phyloP scores from a whole-genome alignment of 768 basidiomycete genomes.

The Mrakia frigida region DNA sequence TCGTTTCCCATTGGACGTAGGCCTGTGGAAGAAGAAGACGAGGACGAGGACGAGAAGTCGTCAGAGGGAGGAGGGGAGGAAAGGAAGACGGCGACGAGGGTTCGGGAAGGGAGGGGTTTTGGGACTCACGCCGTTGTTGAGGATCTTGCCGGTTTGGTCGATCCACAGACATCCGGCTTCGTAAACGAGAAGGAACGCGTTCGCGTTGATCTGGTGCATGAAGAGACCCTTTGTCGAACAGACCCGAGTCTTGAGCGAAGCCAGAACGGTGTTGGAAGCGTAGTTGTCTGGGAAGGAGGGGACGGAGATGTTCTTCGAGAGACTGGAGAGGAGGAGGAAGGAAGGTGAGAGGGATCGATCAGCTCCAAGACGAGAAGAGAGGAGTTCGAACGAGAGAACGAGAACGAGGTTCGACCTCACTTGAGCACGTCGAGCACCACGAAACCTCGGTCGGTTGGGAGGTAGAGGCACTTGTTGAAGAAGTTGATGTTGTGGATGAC shows the following conservation, averaged over 20 bases:
- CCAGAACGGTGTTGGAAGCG: not conserved
- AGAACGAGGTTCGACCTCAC: constrained; percentile 24
- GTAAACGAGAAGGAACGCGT: constrained; percentile 19
- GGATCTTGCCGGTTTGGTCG: constrained; percentile 1
- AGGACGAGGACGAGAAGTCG: too few species aligned
- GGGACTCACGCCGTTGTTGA: constrained; percentile 26
- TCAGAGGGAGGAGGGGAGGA: too few species aligned
- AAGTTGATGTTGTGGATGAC: constrained; percentile 16
- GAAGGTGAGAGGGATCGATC: not conserved
- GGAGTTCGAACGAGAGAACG: not conserved
- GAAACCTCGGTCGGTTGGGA: constrained; percentile 25
- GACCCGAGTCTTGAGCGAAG: constrained; percentile 13
- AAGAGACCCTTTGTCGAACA: constrained; percentile 6
- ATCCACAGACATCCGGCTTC: constrained; percentile 25
- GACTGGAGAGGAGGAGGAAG: not conserved
- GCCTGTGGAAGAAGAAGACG: too few species aligned
- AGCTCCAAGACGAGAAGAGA: not conserved
- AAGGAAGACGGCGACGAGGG: too few species aligned
- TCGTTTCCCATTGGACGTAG: constrained; percentile 28
- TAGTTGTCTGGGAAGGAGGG: constrained; percentile 17
- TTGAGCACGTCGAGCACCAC: constrained; percentile 16
- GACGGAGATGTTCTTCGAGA: constrained; percentile 11
- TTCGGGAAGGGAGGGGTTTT: too few species aligned
- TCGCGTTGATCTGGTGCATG: constrained; percentile 14
- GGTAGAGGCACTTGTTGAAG: constrained; percentile 8